Evolutionary conservation across 805 yeast genomes (phyloP), one percentile per base, ranked within the genome.

Genomic region (Starmerella khaoyaiensis): DNA sequence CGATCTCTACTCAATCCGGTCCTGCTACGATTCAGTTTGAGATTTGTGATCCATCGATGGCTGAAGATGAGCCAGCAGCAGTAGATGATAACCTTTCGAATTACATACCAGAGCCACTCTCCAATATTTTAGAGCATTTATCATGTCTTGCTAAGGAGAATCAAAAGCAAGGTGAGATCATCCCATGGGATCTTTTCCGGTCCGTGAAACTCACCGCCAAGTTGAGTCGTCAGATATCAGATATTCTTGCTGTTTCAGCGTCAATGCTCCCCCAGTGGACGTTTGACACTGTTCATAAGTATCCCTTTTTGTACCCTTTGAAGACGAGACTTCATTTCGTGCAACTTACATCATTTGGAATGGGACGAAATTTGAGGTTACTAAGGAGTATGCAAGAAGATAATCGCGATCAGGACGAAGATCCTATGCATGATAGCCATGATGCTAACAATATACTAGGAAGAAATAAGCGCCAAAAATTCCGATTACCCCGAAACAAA

Each of bases 291-390:
- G 74, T 93, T 0, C 67, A 76, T 37, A 67, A 71, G 15, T 83
- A 68, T 49, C 82, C 94, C 10, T 87, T 87, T 49, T 52, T 87
- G 31, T 82, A 82, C 52, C 94, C 97, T 0, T 60, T 87, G 30
- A 90, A 77, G 35, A 72, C 90, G 0, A 67, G 96, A 41, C 64
- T 79, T 29, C 69, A 74, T 45, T 83, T 81, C 50, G 58, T 87
- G 38, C 87, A 80, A 47, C 74, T 86, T 6, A 82, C 95, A 0
- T 84, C 96, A 0, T 86, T 80, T 61, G 97, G 97, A 0, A 78
- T 39, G 28, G 41, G 44, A 16, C 35, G 42, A 7, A 37, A 81
- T 53, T 79, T 93, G 1, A 66, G 96, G 39, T 61, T 82, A 32
- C 76, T 87, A 39, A 78, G 77, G 42, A 65, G 73, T 31, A 83